Conservation (phyloP, 441 rosid genomes). For the Hura crepitans region DNA sequence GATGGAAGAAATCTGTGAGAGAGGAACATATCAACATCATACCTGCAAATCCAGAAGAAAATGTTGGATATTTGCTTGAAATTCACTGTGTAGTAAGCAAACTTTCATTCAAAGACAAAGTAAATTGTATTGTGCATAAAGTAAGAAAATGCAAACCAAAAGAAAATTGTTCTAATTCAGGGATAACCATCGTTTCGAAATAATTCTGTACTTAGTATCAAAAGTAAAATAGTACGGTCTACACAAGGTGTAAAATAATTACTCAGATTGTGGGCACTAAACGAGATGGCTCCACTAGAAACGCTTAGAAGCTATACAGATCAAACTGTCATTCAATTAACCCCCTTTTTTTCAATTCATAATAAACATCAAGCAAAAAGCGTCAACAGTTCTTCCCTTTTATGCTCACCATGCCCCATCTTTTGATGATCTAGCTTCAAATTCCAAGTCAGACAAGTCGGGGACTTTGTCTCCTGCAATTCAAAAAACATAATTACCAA, state of each 20-base stretch:
- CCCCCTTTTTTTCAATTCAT: background rate
- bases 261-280: background rate
- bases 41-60: conserved; percentile 38
- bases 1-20: conserved; percentile 43
- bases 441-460: conserved; percentile 43
- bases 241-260: background rate
- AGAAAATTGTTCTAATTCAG: background rate
- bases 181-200: background rate
- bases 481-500: conserved; percentile 4
- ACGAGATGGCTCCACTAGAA: background rate
- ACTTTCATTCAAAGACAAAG: conserved; percentile 3
- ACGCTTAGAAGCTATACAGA: background rate
- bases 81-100: conserved; percentile 3
- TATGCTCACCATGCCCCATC: conserved; percentile 62
- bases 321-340: background rate
- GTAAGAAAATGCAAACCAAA: background rate
- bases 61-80: background rate
- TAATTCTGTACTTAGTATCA: background rate
- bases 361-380: background rate
- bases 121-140: background rate
- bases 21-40: conserved; percentile 53
- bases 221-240: background rate
- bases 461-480: conserved; percentile 33
- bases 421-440: conserved; percentile 67
- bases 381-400: background rate